phyloP scores from a whole-genome alignment of 345 rosid species.

The Ceriops tagal region DNA sequence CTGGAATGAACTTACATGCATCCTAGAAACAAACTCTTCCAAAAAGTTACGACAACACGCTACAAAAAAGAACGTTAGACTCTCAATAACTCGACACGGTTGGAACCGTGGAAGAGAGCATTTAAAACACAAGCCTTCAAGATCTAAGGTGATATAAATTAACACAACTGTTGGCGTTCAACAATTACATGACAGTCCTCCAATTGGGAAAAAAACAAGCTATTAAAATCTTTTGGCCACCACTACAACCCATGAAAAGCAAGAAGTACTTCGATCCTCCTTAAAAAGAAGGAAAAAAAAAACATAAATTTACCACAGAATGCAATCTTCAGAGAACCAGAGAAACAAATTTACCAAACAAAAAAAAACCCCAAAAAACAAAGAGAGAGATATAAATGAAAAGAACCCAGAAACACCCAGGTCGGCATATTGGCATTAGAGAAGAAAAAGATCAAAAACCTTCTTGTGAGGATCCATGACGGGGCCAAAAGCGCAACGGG shows the following conservation, averaged over 20 bases:
- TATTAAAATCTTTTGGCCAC: not conserved
- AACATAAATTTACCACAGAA: too few species aligned
- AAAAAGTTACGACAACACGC: too few species aligned
- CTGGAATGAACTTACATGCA: too few species aligned
- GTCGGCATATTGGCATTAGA: not conserved
- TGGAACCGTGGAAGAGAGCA: too few species aligned
- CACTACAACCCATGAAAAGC: not conserved
- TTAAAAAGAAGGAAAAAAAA: too few species aligned
- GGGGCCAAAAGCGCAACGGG: conserved; percentile 25
- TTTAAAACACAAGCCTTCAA: too few species aligned
- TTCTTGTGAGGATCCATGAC: conserved; percentile 72
- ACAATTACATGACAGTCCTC: not conserved
- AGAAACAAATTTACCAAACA: not conserved
- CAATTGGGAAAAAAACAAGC: not conserved
- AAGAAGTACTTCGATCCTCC: too few species aligned
- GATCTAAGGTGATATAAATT: not conserved
- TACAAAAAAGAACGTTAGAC: too few species aligned
- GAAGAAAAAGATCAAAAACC: conserved; percentile 32
- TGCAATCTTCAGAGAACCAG: not conserved
- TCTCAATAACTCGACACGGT: too few species aligned
- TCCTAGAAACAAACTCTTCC: too few species aligned
- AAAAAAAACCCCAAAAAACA: not conserved
- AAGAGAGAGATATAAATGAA: not conserved
- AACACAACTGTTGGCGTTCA: not conserved
- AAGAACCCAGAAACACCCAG: not conserved